Base-by-base conservation (phyloP, 129 eudicot species). In the Arctium minus region DNA sequence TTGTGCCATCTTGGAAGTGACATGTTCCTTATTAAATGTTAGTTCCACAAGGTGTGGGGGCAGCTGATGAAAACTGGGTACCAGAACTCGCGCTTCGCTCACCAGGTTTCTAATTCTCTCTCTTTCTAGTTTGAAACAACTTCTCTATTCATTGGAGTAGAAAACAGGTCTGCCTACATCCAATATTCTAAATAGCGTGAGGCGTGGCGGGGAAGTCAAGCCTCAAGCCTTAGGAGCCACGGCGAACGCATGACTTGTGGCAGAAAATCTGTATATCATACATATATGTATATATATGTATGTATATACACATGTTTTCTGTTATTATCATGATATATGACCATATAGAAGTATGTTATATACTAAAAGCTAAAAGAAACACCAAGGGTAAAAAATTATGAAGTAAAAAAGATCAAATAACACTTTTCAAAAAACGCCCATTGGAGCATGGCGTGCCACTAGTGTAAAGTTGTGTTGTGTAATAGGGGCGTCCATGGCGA, bases 1-100 rank as follows among this genome's bases (percentile, higher is more conserved):
- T 29, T 39, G 36, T 74, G 46, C 15, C 30, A 32, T 76, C 53
- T 73, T 68, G 29, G 35, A 60, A 18, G 53, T 76, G 60, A 82
- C 72, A 17, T 31, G 0, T 39, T 82, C 37, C 4, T 78, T 79
- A 33, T n/a, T 35, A 30, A 79, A 76, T 62, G 77, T 44, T 76
- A 96, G 99, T 96, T 93, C 85, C 99, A 95, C 83, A 88, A 86
- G 83, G 95, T 96, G 8, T 95, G 99, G 99, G 99, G 99, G 73
- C 99, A 91, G 82, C 88, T 96, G 9, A 93, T 96, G 99, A 96
- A 91, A 90, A 96, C 99, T 6, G 99, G 99, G 72, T 91, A 93
- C 76, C 99, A 96, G 84, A 95, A 93, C 79, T 96, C 99, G 15
- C 97, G 99, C 29, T 96, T 93, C 30, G 97, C 99, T 12, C 99